These are phyloP conservation scores for Monilinia vaccinii-corymbosi DNA, from an alignment of 2,329 filamentous ascomycete genomes.

Conservation along the genomic window DNA sequence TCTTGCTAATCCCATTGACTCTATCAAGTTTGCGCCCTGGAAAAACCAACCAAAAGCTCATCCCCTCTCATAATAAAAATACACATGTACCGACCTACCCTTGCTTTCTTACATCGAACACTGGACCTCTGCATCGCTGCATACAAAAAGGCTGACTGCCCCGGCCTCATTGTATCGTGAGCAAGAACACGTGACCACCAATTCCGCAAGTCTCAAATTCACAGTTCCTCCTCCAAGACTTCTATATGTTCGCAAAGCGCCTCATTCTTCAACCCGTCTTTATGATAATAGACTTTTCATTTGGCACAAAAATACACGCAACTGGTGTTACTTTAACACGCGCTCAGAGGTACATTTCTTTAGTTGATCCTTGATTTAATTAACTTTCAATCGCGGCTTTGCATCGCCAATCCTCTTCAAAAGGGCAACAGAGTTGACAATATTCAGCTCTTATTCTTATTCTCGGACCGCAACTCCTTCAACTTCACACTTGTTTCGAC, in stretches of 20 bases:
- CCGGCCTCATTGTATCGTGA: background rate
- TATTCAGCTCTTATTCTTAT: slow-evolving; percentile 25
- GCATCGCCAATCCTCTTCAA: background rate
- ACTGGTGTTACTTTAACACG: slow-evolving; percentile 15
- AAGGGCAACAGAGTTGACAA: slow-evolving; percentile 18
- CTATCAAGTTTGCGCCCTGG: no score
- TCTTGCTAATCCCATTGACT: no score
- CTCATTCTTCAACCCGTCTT: slow-evolving; percentile 16
- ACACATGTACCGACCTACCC: background rate
- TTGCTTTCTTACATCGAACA: background rate
- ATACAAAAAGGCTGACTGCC: background rate
- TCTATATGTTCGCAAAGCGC: slow-evolving; percentile 20
- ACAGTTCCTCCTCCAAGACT: background rate
- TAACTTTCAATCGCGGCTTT: slow-evolving; percentile 1
- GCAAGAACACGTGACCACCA: background rate
- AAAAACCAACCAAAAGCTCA: no score
- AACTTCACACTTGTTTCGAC: slow-evolving; percentile 15
- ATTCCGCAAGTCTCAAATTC: background rate
- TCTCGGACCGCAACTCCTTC: slow-evolving; percentile 14
- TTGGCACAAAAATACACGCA: slow-evolving; percentile 10
- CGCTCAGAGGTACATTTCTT: slow-evolving; percentile 25
- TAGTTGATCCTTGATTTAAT: background rate
- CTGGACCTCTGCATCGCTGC: background rate
- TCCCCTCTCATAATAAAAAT: background rate
- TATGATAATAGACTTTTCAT: slow-evolving; percentile 24